Conservation (phyloP, 331 rosid genomes). For the Quercus phellos region DNA sequence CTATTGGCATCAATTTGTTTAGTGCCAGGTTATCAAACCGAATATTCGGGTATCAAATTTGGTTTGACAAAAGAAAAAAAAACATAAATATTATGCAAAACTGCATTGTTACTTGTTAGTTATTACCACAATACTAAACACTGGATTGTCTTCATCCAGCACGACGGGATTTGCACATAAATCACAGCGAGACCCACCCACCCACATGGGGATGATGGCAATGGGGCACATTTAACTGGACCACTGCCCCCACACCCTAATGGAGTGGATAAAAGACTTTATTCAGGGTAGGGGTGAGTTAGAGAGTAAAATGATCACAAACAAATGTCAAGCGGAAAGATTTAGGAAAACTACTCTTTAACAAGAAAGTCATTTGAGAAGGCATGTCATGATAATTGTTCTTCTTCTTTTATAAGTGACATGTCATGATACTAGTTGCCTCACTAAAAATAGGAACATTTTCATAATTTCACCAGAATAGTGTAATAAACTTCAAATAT, state of each 20-base stretch:
- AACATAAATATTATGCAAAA: too few relatives aligned
- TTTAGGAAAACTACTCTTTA: neutral
- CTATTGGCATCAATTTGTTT: too few relatives aligned
- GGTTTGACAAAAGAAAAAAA: too few relatives aligned
- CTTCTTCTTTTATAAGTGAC: too few relatives aligned
- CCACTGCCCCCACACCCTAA: neutral
- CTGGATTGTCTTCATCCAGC: neutral
- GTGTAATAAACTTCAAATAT: neutral
- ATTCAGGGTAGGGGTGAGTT: neutral
- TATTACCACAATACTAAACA: neutral
- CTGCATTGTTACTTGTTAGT: neutral
- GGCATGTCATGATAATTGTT: neutral
- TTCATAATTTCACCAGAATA: neutral
- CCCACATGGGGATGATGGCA: neutral
- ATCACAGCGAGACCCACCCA: neutral
- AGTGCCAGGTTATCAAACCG: too few relatives aligned
- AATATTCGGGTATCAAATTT: too few relatives aligned
- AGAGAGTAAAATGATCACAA: neutral
- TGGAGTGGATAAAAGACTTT: neutral
- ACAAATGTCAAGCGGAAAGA: neutral
- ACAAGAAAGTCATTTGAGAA: neutral
- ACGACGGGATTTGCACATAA: neutral
- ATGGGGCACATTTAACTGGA: neutral
- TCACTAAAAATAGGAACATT: neutral
- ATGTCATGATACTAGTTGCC: neutral